phyloP scores from a whole-genome alignment of 768 basidiomycete genomes.

The Gymnopilus junonius region DNA sequence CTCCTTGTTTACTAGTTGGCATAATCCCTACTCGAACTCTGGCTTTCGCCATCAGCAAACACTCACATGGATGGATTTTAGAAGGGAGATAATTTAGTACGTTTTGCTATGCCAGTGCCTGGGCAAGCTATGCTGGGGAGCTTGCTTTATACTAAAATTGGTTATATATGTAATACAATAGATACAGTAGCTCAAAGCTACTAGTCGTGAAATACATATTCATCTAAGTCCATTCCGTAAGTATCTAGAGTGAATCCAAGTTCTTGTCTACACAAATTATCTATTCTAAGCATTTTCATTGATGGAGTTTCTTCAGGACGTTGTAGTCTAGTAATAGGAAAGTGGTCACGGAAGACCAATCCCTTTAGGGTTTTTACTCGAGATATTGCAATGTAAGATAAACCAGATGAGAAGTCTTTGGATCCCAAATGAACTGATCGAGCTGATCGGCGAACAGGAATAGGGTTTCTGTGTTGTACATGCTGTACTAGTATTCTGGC shows the following conservation, averaged over 20 bases:
- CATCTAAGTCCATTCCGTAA: background rate
- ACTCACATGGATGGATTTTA: no score
- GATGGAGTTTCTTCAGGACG: background rate
- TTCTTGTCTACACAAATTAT: background rate
- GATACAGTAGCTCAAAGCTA: no score
- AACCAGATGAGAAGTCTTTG: conserved; percentile 7
- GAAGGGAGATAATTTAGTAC: no score
- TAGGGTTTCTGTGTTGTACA: background rate
- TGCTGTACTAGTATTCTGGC: background rate
- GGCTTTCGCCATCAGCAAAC: no score
- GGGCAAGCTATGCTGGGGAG: background rate
- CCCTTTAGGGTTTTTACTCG: conserved; percentile 2
- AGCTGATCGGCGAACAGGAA: background rate
- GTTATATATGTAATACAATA: background rate
- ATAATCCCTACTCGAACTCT: no score
- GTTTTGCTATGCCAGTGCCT: background rate
- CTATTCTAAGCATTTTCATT: background rate
- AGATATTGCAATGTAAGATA: conserved; percentile 4
- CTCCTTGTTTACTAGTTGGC: no score
- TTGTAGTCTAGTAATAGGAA: background rate
- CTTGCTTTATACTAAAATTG: background rate
- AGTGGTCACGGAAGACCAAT: background rate
- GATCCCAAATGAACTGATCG: conserved; percentile 10
- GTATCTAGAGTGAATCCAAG: conserved; percentile 7
- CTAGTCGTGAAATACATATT: background rate